Base-by-base conservation (phyloP, 2,329 filamentous ascomycete species). In the Malbranchea zuffiana region DNA sequence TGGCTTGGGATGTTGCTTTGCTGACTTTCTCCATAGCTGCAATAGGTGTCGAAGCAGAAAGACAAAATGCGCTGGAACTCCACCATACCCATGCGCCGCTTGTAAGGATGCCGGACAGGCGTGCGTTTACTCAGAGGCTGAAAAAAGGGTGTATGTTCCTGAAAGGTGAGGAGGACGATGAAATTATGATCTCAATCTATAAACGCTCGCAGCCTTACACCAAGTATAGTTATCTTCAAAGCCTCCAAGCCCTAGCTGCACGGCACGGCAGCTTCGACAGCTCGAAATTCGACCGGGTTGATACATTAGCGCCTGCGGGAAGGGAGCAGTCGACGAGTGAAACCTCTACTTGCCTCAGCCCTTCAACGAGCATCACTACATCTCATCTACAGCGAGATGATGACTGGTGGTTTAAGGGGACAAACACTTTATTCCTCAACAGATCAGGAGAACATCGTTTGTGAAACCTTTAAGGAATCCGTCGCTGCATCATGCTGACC, bases 31-130 rank as follows among this genome's bases (percentile, higher is more conserved):
- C n/a, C 18, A 34, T 40, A 50, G 48, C 2, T 50, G 48, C 44
- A 44, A 47, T 28, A 36, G 38, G 13, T 50, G 48, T 32, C 42
- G 43, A 31, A 46, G 39, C 18, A 37, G 47, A 8, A 50, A 50
- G 30, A 50, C 47, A 5, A 49, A 47, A 37, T 50, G 48, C 21
- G 33, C 32, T 4, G 48, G 46, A 20, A 21, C 5, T 32, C 30
- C 30, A 10, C 30, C 30, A 7, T 32, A 19, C 13, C 30, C 48
- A 11, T 50, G 48, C 29, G 35, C 42, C 27, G 41, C 41, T 28
- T 50, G 48, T 20, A 19, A 17, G 16, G 37, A 33, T 13, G 37
- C 39, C 16, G 35, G 42, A 17, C 38, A 28, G 15, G 18, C 34
- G 23, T 50, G 48, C 36, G 32, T 38, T 20, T 50, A 50, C 16